Conservation (phyloP, 768 basidiomycete genomes). For the Lyophyllum atratum region DNA sequence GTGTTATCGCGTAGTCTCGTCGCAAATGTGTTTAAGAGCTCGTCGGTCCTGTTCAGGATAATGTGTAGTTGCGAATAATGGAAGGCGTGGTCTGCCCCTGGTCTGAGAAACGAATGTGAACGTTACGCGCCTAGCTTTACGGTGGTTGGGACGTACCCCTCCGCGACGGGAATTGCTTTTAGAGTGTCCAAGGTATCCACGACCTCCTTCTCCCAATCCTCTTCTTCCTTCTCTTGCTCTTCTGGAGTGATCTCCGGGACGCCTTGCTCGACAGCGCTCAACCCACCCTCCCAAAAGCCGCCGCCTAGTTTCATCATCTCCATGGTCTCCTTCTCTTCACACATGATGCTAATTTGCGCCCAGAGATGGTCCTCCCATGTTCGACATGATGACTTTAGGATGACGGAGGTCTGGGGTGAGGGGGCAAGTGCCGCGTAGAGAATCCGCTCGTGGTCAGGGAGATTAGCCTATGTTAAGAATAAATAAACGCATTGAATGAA, state of each 20-base stretch:
- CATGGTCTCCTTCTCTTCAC: constrained; percentile 77
- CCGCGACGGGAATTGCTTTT: constrained; percentile 56
- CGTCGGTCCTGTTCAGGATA: constrained; percentile 68
- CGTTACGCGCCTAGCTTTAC: background rate
- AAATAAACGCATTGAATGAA: background rate
- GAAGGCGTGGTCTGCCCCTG: constrained; percentile 72
- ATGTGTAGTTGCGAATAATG: constrained; percentile 82
- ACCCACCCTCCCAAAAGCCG: constrained; percentile 80
- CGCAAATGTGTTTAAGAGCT: constrained; percentile 71
- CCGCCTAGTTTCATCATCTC: constrained; percentile 69
- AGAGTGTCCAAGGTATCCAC: constrained; percentile 56
- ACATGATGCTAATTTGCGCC: constrained; percentile 81
- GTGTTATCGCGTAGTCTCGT: constrained; percentile 52
- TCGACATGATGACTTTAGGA: constrained; percentile 73
- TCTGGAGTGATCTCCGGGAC: constrained; percentile 24
- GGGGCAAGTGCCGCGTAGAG: constrained; percentile 87
- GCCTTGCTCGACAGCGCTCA: constrained; percentile 44
- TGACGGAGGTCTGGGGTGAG: constrained; percentile 60
- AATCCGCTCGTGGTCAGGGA: constrained; percentile 76
- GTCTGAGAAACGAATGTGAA: constrained; percentile 31
- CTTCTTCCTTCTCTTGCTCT: constrained; percentile 47
- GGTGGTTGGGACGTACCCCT: constrained; percentile 47
- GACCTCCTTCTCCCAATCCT: constrained; percentile 71
- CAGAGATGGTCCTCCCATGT: constrained; percentile 97
- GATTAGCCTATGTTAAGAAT: constrained; percentile 35